Conservation (phyloP, 139 green algal genomes). For the Micractinium conductrix region DNA sequence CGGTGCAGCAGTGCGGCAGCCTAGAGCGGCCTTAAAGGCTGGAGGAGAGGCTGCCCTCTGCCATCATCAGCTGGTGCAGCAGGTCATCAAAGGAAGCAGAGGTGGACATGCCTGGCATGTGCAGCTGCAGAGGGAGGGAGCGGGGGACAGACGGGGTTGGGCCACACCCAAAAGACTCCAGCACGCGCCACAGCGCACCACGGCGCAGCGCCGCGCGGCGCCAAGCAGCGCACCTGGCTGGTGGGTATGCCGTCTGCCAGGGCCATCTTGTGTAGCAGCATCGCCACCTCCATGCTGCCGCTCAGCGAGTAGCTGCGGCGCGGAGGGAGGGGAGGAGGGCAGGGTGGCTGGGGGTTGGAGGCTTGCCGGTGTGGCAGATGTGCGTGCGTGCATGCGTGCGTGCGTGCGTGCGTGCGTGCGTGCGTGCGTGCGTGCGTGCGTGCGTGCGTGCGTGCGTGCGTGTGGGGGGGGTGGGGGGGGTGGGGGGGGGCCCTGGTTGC, state of each 20-base stretch:
- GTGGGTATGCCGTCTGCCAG: conserved; percentile 26
- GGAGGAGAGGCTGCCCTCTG: background rate
- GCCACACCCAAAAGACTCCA: too few relatives aligned
- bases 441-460: too few relatives aligned
- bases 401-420: too few relatives aligned
- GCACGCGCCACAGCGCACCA: too few relatives aligned
- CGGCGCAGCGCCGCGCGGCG: background rate
- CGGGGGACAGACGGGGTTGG: too few relatives aligned
- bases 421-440: too few relatives aligned
- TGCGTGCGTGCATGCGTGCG: too few relatives aligned
- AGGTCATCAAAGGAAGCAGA: conserved; percentile 17
- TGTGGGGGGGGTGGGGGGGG: too few relatives aligned
- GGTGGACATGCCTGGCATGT: conserved; percentile 3
- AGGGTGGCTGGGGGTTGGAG: background rate
- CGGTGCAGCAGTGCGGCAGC: too few relatives aligned
- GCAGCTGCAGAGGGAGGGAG: background rate
- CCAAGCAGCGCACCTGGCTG: conserved; percentile 1
- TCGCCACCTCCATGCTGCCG: conserved; percentile 58
- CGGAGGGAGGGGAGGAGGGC: background rate
- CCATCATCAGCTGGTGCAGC: conserved; percentile 25
- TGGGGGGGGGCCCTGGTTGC: too few relatives aligned
- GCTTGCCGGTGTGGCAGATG: too few relatives aligned
- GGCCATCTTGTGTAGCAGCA: conserved; percentile 60
- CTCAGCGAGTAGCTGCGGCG: conserved; percentile 52
- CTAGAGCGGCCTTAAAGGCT: too few relatives aligned